phyloP scores from a whole-genome alignment of 139 green algal genomes.

The Tetradesmus obliquus region DNA sequence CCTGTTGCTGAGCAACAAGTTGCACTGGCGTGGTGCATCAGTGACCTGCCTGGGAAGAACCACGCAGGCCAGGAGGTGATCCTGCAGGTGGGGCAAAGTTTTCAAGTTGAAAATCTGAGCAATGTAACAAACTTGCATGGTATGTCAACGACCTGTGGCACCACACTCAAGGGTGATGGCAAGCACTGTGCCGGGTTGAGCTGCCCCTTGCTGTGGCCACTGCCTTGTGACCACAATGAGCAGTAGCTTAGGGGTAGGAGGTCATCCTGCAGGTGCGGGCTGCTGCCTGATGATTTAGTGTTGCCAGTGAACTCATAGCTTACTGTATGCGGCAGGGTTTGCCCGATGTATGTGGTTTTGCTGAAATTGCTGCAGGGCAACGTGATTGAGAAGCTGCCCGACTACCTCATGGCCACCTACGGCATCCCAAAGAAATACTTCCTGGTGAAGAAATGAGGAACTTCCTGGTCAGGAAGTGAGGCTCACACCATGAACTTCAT shows the following conservation, averaged over 20 bases:
- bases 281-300: neutral
- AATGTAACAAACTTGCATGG: no score
- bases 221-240: neutral
- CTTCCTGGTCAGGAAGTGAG: neutral
- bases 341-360: neutral
- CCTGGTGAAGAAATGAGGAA: constrained; percentile 40
- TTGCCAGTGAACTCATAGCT: neutral
- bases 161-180: no score
- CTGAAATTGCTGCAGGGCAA: constrained; percentile 46
- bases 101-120: no score
- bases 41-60: constrained; percentile 58
- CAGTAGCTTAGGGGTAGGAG: constrained; percentile 30
- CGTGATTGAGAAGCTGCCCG: constrained; percentile 52
- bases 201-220: neutral
- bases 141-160: constrained; percentile 39
- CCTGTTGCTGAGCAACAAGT: neutral
- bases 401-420: constrained; percentile 55
- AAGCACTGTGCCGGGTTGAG: no score
- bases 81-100: neutral
- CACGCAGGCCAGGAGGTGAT: constrained; percentile 51
- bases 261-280: constrained; percentile 41
- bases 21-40: neutral
- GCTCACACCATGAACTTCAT: neutral
- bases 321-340: neutral
- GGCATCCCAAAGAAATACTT: constrained; percentile 61